A percentile compares a stretch with the other conserved stretches of the same genome.
These are phyloP conservation scores for Aspergillus pseudotamarii DNA, from an alignment of 2,329 filamentous ascomycete species.

Conservation along the genomic window DNA sequence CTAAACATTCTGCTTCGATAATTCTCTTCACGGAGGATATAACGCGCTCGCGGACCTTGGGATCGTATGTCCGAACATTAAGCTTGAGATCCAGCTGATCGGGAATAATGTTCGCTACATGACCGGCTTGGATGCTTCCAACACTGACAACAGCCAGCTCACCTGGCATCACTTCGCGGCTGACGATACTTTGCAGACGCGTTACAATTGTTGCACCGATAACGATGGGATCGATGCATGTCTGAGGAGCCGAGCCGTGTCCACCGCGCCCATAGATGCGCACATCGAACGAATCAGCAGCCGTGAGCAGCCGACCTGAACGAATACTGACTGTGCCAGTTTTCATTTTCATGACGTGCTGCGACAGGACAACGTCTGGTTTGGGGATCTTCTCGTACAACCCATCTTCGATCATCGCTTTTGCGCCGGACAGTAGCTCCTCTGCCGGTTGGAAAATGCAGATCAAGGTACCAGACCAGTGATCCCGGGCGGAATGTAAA, in stretches of 20 bases:
- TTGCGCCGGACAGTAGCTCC: constrained; percentile 61
- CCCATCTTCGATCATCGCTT: constrained; percentile 61
- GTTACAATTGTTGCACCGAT: constrained; percentile 48
- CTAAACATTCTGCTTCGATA: constrained; percentile 57
- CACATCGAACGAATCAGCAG: constrained; percentile 41
- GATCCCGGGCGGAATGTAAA: constrained; percentile 44
- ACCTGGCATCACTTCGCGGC: constrained; percentile 40
- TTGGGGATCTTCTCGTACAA: constrained; percentile 57
- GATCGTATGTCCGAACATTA: constrained; percentile 42
- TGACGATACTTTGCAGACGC: constrained; percentile 44
- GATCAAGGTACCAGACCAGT: constrained; percentile 64
- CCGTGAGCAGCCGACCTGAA: constrained; percentile 38
- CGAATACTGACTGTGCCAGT: constrained; percentile 39
- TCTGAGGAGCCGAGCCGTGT: constrained; percentile 49
- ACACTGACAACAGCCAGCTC: constrained; percentile 51
- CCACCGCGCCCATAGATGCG: constrained; percentile 47
- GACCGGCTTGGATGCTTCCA: constrained; percentile 47
- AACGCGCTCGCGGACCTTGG: constrained; percentile 37
- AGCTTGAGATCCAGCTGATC: constrained; percentile 46
- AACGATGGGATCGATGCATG: constrained; percentile 51
- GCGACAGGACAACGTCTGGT: constrained; percentile 60
- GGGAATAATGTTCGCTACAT: constrained; percentile 50
- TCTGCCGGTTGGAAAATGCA: constrained; percentile 67
- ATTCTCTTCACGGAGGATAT: constrained; percentile 44
- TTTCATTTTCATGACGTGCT: constrained; percentile 53